phyloP scores from a whole-genome alignment of 2,329 filamentous ascomycete species.

The Aspergillus sp. region DNA sequence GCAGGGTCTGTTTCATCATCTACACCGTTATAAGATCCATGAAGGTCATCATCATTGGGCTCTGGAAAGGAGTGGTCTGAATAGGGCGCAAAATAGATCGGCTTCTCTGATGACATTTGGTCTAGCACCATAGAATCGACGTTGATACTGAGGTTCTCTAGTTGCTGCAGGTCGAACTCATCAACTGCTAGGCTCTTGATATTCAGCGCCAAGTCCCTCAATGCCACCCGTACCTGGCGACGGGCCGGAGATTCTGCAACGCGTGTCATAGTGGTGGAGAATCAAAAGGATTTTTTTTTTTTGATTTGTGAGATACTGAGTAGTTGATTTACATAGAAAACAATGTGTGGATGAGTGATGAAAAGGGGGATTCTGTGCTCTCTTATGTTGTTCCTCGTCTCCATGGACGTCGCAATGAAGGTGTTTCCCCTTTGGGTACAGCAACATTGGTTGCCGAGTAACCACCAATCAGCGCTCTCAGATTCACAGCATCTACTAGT shows the following conservation, averaged over 20 bases:
- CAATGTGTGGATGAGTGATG: background rate
- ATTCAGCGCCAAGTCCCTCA: background rate
- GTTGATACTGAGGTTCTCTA: slow-evolving; percentile 1
- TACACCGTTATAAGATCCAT: background rate
- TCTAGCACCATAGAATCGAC: slow-evolving; percentile 5
- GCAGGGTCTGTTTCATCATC: slow-evolving; percentile 2
- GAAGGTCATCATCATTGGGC: slow-evolving; percentile 3
- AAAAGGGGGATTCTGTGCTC: too few relatives aligned
- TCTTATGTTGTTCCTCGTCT: background rate
- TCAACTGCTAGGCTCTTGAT: slow-evolving; percentile 7
- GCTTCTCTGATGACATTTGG: background rate
- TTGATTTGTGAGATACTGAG: background rate
- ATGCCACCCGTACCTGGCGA: background rate
- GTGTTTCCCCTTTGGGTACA: background rate
- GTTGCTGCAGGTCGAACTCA: slow-evolving; percentile 8
- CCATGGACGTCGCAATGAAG: background rate
- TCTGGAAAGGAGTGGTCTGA: slow-evolving; percentile 5
- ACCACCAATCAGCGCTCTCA: background rate
- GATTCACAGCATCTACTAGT: too few relatives aligned
- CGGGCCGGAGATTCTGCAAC: background rate
- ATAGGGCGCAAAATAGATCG: slow-evolving; percentile 11
- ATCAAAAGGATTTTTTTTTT: background rate
- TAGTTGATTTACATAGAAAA: background rate
- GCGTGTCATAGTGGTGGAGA: background rate
- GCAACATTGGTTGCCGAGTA: background rate